Conservation (phyloP, 225 moss, liverwort and hornwort species). For the Thuidium tamariscinum region DNA sequence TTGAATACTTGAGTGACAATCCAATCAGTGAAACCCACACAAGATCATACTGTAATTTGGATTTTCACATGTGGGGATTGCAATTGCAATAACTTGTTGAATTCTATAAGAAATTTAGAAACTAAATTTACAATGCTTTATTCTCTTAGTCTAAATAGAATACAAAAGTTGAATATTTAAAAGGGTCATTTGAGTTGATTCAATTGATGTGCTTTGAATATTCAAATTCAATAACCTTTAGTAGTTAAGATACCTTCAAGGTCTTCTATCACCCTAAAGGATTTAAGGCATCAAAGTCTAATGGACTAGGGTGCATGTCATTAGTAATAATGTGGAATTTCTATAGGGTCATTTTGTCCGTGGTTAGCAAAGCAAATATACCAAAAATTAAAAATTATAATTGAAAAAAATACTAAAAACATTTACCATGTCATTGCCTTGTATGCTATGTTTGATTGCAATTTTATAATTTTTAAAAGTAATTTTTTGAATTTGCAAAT, state of each 20-base stretch:
- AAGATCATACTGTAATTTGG: not conserved
- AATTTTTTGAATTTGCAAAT: not conserved
- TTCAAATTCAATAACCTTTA: not conserved
- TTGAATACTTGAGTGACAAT: too few relatives aligned
- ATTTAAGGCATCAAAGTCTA: not conserved
- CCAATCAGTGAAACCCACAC: not conserved
- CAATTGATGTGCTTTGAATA: accelerated
- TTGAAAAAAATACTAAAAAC: too few relatives aligned
- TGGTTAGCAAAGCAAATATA: too few relatives aligned
- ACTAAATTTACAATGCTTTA: accelerated
- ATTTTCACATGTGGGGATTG: not conserved
- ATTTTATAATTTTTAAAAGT: not conserved
- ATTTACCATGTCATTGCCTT: too few relatives aligned
- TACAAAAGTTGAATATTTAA: not conserved
- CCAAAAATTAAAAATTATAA: too few relatives aligned
- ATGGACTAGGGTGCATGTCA: too few relatives aligned
- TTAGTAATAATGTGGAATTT: not conserved
- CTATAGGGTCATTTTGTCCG: accelerated
- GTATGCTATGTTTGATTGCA: accelerated
- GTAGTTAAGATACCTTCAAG: not conserved
- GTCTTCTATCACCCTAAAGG: not conserved
- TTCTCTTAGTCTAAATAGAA: not conserved
- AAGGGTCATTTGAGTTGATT: not conserved
- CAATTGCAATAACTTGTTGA: not conserved
- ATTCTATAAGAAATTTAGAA: not conserved